Evolutionary conservation across 192 early-diverging fungal species (phyloP), one percentile per base, ranked within the genome.

Genomic region (Mortierella antarctica): DNA sequence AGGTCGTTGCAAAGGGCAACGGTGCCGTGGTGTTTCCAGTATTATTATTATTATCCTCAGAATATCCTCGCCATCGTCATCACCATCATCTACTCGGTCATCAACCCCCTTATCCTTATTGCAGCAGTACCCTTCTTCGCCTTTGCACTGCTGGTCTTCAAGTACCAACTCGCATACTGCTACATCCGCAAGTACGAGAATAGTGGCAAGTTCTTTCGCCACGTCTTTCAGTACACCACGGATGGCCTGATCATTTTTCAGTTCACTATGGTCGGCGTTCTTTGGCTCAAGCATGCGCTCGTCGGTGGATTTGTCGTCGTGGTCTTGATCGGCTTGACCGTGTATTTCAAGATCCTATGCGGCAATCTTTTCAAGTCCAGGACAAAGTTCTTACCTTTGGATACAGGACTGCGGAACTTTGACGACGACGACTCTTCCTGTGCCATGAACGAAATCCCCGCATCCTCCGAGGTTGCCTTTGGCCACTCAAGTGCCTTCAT

Each of bases 21-120:
- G 0, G 45, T 62, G 4, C 90, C 90, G 2, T 89, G 87, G 88
- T 74, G 78, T 1, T 91, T 91, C 59, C 88, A 87, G 40, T 91
- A 81, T 55, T 90, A 88, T 62, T 91, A 90, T 60, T 91, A 91
- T 23, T 88, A 89, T 39, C 88, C 88, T 11, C 86, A 84, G 42
- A 88, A 89, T 52, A 89, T 90, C 39, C 67, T 92, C 10, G 71
- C 90, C 7, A 67, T 92, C n/a, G 89, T 92, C 4, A 91, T 92
- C 53, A 83, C 85, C 10, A 50, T 90, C 18, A 88, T 87, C 7
- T 92, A 91, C 63, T 87, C 88, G 10, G 65, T 87, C 50, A 87
- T 91, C 31, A 83, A 84, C 42, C 91, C 91, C 2, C 65, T 92
- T 7, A 89, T 92, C 11, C 78, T 92, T 5, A 49, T 88, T 8